Percentiles rank a stretch among this genome's conserved stretches.
Evolutionary conservation across 345 rosid genomes (phyloP).

Genomic region (Melastoma malabathricum): DNA sequence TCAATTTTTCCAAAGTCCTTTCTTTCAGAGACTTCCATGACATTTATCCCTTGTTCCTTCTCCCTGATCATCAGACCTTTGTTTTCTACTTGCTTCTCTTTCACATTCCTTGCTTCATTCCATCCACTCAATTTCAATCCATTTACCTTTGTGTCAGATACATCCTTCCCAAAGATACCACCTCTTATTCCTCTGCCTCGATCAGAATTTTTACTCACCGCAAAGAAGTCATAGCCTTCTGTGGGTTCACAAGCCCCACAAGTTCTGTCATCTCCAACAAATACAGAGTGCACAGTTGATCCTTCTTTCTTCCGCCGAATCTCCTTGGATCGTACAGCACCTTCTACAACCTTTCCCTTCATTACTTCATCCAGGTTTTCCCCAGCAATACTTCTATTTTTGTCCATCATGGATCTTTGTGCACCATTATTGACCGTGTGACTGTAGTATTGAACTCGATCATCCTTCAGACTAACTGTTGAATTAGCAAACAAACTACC

Average conservation of each 20-base stretch:
- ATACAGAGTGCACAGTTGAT: conserved; percentile 51
- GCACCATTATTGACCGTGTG: conserved; percentile 17
- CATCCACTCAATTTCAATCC: too few relatives aligned
- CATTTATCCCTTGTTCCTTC: conserved; percentile 16
- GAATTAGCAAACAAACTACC: conserved; percentile 7
- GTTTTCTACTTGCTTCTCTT: conserved; percentile 13
- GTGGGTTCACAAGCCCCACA: conserved; percentile 24
- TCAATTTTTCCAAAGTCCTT: conserved; percentile 18
- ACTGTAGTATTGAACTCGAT: conserved; percentile 5
- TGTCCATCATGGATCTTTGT: conserved; percentile 10
- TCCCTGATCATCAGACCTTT: conserved; percentile 10
- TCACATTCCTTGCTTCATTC: conserved; percentile 13
- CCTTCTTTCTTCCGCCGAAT: conserved; percentile 40
- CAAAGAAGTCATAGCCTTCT: conserved; percentile 21
- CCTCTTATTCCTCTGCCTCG: conserved; percentile 27
- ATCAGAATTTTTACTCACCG: conserved; percentile 8
- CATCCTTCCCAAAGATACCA: conserved; percentile 17
- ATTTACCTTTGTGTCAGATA: conserved; percentile 5
- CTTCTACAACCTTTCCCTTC: too few relatives aligned
- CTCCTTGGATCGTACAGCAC: conserved; percentile 6
- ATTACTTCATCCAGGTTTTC: too few relatives aligned
- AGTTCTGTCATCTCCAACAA: conserved; percentile 42
- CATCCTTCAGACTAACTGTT: conserved; percentile 8
- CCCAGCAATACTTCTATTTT: too few relatives aligned
- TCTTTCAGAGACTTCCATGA: conserved; percentile 21